Percentiles rank a stretch among this genome's conserved stretches.
These are phyloP conservation scores for Penicillium coprophilum DNA, from an alignment of 495 filamentous ascomycete genomes.

Conservation along the genomic window DNA sequence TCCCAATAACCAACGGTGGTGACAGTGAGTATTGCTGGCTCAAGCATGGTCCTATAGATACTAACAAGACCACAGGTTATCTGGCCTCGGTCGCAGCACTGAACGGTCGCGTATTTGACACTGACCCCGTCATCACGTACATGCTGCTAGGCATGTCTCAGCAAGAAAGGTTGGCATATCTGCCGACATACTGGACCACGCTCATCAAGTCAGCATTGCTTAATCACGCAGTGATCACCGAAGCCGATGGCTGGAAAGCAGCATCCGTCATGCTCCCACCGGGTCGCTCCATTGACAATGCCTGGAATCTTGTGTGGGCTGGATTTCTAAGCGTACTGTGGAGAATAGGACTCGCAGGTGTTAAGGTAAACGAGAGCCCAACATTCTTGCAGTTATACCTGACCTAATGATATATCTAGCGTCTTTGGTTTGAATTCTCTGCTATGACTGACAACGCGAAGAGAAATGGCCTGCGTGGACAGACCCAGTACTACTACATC, in stretches of 20 bases:
- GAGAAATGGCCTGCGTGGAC: slow-evolving; percentile 23
- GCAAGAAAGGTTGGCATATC: slow-evolving; percentile 25
- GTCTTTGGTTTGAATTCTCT: slow-evolving; percentile 29
- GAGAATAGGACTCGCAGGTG: slow-evolving; percentile 23
- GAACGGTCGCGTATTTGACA: slow-evolving; percentile 27
- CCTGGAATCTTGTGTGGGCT: slow-evolving; percentile 25
- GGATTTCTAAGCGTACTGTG: slow-evolving; percentile 27
- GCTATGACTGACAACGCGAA: slow-evolving; percentile 32
- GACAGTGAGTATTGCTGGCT: slow-evolving; percentile 12
- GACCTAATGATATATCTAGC: slow-evolving; percentile 8
- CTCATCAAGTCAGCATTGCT: slow-evolving; percentile 27
- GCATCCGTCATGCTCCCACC: slow-evolving; percentile 29
- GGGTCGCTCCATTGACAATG: slow-evolving; percentile 20
- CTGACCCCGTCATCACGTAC: slow-evolving; percentile 30
- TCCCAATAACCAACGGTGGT: slow-evolving; percentile 26
- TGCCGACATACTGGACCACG: slow-evolving; percentile 27
- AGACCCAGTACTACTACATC: slow-evolving; percentile 30
- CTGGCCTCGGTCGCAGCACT: slow-evolving; percentile 20
- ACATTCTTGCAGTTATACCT: neutral
- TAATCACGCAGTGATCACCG: slow-evolving; percentile 30
- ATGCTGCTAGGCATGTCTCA: slow-evolving; percentile 27
- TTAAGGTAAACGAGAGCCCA: slow-evolving; percentile 17
- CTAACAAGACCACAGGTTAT: slow-evolving; percentile 16
- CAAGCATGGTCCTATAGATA: neutral
- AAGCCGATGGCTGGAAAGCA: slow-evolving; percentile 30